Conservation (phyloP, 352 stramenopile genomes). For the Proteromonas lacertae region DNA sequence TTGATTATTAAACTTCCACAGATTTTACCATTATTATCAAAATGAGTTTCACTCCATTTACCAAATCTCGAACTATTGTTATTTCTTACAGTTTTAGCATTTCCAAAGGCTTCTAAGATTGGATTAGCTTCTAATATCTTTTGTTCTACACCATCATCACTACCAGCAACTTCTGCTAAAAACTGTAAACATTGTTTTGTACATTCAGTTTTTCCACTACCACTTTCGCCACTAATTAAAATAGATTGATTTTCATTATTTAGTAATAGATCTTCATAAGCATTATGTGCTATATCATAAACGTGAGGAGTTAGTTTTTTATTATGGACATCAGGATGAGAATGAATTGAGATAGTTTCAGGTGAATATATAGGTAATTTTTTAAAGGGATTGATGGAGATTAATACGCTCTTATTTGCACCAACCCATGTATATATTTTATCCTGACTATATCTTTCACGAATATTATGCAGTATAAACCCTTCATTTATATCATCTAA, state of each 20-base stretch:
- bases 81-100: conserved; percentile 51
- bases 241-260: too few species aligned
- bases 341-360: conserved; percentile 13
- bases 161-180: background rate
- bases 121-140: conserved; percentile 13
- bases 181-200: conserved; percentile 2
- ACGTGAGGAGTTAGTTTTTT: conserved; percentile 14
- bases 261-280: conserved; percentile 12
- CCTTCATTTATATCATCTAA: conserved; percentile 18
- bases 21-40: conserved; percentile 36
- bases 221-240: conserved; percentile 1
- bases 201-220: conserved; percentile 3
- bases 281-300: conserved; percentile 11
- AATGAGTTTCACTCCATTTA: conserved; percentile 66
- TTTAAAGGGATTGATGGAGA: conserved; percentile 24
- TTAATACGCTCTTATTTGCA: conserved; percentile 17
- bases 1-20: conserved; percentile 39
- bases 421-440: conserved; percentile 54
- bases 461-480: conserved; percentile 24
- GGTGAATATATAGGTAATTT: conserved; percentile 10
- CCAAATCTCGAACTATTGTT: conserved; percentile 73
- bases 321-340: too few species aligned
- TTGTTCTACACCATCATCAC: background rate
- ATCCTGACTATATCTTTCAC: conserved; percentile 50
- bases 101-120: conserved; percentile 56